Percentiles rank a stretch among this genome's conserved stretches.
phyloP scores from a whole-genome alignment of 768 basidiomycete genomes.

The Rhizopogon vinicolor region DNA sequence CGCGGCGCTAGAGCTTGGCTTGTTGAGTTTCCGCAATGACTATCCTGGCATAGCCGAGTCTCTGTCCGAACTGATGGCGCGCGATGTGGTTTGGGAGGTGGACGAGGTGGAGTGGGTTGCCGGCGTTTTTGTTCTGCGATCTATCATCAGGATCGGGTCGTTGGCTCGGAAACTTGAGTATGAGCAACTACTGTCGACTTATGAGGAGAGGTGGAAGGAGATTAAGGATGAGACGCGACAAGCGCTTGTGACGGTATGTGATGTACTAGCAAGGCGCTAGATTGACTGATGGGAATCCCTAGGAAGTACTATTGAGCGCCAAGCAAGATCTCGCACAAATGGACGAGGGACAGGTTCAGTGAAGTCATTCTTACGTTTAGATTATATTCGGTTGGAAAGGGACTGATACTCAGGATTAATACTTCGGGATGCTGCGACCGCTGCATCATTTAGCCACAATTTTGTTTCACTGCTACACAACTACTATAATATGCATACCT shows the following conservation, averaged over 20 bases:
- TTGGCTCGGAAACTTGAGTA: constrained; percentile 50
- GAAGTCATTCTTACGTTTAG: background rate
- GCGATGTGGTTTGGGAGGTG: constrained; percentile 63
- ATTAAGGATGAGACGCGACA: constrained; percentile 65
- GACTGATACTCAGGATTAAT: background rate
- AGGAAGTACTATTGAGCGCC: background rate
- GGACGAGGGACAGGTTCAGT: background rate
- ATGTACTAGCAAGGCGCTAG: background rate
- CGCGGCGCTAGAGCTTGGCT: constrained; percentile 55
- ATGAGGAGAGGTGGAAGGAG: constrained; percentile 67
- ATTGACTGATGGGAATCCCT: background rate
- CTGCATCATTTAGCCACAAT: background rate
- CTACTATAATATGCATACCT: background rate
- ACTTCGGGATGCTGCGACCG: background rate
- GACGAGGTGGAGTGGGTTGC: constrained; percentile 70
- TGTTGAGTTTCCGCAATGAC: constrained; percentile 40
- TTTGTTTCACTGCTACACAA: background rate
- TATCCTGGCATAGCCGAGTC: constrained; percentile 37
- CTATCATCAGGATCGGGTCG: constrained; percentile 51
- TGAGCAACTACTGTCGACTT: constrained; percentile 48
- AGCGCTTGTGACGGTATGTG: constrained; percentile 48
- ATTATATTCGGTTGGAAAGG: background rate
- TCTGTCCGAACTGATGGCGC: constrained; percentile 55
- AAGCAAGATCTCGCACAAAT: background rate
- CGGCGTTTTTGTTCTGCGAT: constrained; percentile 53